A percentile compares a stretch with the other conserved stretches of the same genome.
Conservation (phyloP, 345 rosid species). For the Citrus maxima region DNA sequence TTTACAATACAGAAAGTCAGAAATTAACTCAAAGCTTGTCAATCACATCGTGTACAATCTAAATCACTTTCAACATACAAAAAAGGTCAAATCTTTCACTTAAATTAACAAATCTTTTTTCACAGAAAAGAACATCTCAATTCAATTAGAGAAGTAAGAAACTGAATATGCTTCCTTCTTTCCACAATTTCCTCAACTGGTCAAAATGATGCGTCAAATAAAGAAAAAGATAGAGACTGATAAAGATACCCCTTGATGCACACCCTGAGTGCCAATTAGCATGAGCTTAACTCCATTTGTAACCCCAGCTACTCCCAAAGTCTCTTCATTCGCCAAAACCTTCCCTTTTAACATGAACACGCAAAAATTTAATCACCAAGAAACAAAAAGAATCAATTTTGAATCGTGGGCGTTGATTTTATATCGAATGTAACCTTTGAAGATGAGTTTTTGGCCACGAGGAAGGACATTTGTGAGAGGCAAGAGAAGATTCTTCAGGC, state of each 20-base stretch:
- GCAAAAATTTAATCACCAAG: not conserved
- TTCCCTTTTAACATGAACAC: conserved; percentile 42
- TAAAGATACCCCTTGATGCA: conserved; percentile 83
- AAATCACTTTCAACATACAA: not conserved
- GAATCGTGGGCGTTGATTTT: not conserved
- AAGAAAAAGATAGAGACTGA: not conserved
- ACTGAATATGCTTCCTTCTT: not conserved
- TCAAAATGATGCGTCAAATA: not conserved
- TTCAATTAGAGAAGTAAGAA: not conserved
- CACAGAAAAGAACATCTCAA: not conserved
- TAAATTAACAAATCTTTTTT: not conserved
- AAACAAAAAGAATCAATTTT: not conserved
- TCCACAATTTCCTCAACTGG: not conserved
- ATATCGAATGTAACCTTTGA: conserved; percentile 45
- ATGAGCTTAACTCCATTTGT: conserved; percentile 72
- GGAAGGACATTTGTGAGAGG: conserved; percentile 90
- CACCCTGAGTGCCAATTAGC: conserved; percentile 90
- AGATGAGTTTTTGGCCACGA: conserved; percentile 93
- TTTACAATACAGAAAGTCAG: not conserved
- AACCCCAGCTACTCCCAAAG: conserved; percentile 58
- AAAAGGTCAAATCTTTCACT: not conserved
- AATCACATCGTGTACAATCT: not conserved
- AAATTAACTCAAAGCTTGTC: not conserved
- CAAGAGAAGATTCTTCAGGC: conserved; percentile 68
- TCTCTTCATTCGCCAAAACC: conserved; percentile 63